Percentiles rank a stretch among this genome's conserved stretches.
These are phyloP conservation scores for Elaeagnus macrophylla DNA, from an alignment of 306 rosid species.

Conservation along the genomic window DNA sequence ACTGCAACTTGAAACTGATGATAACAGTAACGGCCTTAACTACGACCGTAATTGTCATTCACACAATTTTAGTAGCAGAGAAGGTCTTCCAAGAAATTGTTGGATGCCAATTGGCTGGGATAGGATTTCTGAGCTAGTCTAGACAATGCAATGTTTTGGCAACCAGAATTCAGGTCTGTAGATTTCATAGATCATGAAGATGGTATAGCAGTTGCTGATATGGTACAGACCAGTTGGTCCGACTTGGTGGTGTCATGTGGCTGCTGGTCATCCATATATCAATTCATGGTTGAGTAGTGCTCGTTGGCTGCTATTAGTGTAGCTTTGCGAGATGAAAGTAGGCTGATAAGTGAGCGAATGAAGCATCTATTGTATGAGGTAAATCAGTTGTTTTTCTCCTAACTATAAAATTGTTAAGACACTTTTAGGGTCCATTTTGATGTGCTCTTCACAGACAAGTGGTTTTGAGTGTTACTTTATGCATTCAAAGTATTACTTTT, in stretches of 20 bases:
- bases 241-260: constrained; percentile 31
- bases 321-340: constrained; percentile 24
- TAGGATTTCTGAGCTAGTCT: constrained; percentile 46
- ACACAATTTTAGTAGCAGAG: constrained; percentile 14
- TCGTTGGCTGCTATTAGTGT: constrained; percentile 21
- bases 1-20: constrained; percentile 9
- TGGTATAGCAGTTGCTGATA: constrained; percentile 34
- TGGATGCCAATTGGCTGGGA: constrained; percentile 62
- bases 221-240: constrained; percentile 17
- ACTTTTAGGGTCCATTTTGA: background rate
- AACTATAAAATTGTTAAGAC: background rate
- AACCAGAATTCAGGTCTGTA: constrained; percentile 22
- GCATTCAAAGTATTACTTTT: too few relatives aligned
- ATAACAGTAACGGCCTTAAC: constrained; percentile 7
- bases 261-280: constrained; percentile 17
- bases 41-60: constrained; percentile 8
- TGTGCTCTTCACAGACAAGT: background rate
- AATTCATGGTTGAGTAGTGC: constrained; percentile 22
- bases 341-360: constrained; percentile 26
- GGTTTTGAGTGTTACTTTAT: too few relatives aligned
- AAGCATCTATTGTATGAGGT: constrained; percentile 24
- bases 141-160: constrained; percentile 27
- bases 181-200: constrained; percentile 31
- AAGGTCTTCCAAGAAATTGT: constrained; percentile 28
- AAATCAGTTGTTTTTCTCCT: background rate